Percentiles rank a stretch among this genome's conserved stretches.
phyloP scores from a whole-genome alignment of 495 filamentous ascomycete species.

The Corynascus novoguineensis region DNA sequence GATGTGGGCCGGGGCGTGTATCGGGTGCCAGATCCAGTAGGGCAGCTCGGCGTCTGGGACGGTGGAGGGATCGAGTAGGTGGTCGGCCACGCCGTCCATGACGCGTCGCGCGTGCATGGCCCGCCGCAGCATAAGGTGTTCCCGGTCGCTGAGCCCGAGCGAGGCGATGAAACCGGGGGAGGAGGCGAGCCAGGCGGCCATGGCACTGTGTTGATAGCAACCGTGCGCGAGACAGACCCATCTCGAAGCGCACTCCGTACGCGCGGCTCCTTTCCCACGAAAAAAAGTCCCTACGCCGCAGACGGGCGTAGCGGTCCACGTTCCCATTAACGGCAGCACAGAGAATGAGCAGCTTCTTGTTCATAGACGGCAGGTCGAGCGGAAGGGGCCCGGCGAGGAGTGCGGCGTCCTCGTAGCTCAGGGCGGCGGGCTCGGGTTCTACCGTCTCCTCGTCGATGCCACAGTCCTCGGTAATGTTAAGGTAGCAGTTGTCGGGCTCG shows the following conservation, averaged over 20 bases:
- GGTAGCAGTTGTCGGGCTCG: neutral
- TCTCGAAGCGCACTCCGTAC: neutral
- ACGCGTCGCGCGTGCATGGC: neutral
- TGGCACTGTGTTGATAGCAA: constrained; percentile 13
- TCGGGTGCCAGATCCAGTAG: constrained; percentile 10
- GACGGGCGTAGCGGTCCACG: constrained; percentile 16
- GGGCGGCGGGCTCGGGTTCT: neutral
- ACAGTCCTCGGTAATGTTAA: constrained; percentile 20
- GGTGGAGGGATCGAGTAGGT: no score
- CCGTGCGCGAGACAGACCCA: neutral
- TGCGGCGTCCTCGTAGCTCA: neutral
- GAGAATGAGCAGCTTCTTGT: constrained; percentile 19
- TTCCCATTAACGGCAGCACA: constrained; percentile 21
- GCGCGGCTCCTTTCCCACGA: neutral
- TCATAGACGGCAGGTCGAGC: constrained; percentile 11
- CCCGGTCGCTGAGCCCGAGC: neutral
- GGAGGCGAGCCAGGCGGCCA: neutral
- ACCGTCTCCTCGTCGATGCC: no score
- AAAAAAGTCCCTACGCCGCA: constrained; percentile 12
- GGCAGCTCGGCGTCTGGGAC: neutral
- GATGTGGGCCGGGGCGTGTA: neutral
- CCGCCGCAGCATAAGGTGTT: neutral
- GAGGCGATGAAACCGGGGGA: neutral
- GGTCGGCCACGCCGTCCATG: neutral
- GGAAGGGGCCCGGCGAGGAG: constrained; percentile 12